A percentile compares a stretch with the other conserved stretches of the same genome.
Conservation (phyloP, 352 stramenopile genomes). For the Pythium monospermum region DNA sequence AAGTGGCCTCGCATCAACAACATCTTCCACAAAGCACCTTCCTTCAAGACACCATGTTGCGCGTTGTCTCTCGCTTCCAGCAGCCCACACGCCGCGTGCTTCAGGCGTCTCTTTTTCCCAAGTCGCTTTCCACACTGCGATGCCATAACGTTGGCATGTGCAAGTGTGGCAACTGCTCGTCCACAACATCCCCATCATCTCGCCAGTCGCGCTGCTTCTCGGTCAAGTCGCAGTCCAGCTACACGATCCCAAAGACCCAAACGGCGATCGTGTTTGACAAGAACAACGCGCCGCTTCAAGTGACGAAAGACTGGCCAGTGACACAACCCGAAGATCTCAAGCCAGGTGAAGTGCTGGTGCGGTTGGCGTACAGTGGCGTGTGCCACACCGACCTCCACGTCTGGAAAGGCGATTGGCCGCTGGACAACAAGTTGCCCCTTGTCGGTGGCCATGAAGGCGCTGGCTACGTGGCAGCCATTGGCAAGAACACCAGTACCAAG, state of each 20-base stretch:
- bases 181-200: slow-evolving; percentile 5
- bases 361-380: slow-evolving; percentile 43
- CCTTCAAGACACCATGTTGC: slow-evolving; percentile 13
- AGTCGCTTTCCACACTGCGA: slow-evolving; percentile 13
- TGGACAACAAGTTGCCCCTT: slow-evolving; percentile 34
- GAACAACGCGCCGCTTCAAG: slow-evolving; percentile 37
- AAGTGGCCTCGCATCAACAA: neutral
- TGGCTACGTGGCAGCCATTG: slow-evolving; percentile 47
- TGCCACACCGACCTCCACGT: slow-evolving; percentile 48
- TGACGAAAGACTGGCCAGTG: slow-evolving; percentile 44
- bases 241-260: slow-evolving; percentile 48
- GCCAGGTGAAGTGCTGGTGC: slow-evolving; percentile 41
- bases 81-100: slow-evolving; percentile 16
- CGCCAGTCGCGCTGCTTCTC: slow-evolving; percentile 25
- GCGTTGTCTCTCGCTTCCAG: slow-evolving; percentile 20
- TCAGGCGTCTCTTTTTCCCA: slow-evolving; percentile 11
- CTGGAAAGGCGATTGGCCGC: slow-evolving; percentile 32
- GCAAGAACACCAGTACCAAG: slow-evolving; percentile 33
- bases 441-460: slow-evolving; percentile 56
- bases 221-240: slow-evolving; percentile 33
- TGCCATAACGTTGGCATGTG: slow-evolving; percentile 22
- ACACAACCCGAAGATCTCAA: slow-evolving; percentile 38
- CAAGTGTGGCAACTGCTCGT: slow-evolving; percentile 28
- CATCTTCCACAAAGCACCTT: neutral
- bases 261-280: slow-evolving; percentile 45